phyloP scores from a whole-genome alignment of 1,284 basidiomycete genomes.

The Termitomyces sp. region DNA sequence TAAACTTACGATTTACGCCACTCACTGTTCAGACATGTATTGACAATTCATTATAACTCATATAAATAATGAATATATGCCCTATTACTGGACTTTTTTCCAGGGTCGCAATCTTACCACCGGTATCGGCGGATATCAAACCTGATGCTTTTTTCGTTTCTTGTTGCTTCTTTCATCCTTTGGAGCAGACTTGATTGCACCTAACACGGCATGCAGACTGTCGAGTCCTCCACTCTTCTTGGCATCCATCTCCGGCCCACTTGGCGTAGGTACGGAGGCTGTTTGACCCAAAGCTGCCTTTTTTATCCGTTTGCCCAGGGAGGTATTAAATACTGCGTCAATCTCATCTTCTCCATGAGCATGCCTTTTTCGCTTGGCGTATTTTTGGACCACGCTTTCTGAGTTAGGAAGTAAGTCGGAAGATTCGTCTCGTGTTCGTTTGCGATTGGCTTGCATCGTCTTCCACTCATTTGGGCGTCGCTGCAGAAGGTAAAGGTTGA shows the following conservation, averaged over 20 bases:
- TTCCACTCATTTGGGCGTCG: slow-evolving; percentile 83
- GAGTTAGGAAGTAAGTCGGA: slow-evolving; percentile 6
- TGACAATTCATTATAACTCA: neutral
- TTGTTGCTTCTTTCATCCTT: slow-evolving; percentile 13
- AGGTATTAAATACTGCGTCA: slow-evolving; percentile 59
- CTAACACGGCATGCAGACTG: slow-evolving; percentile 18
- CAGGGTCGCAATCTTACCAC: neutral
- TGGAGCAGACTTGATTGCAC: slow-evolving; percentile 24
- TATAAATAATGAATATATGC: neutral
- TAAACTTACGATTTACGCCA: neutral
- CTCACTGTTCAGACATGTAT: neutral
- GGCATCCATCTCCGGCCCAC: neutral
- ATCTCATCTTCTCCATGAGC: slow-evolving; percentile 53
- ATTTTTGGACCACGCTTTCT: slow-evolving; percentile 7
- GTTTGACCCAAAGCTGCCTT: slow-evolving; percentile 28
- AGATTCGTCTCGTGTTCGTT: slow-evolving; percentile 15
- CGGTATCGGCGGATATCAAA: neutral
- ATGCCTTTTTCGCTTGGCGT: slow-evolving; percentile 28
- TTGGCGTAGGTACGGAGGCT: slow-evolving; percentile 6
- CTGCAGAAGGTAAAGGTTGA: slow-evolving; percentile 76
- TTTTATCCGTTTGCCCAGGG: slow-evolving; percentile 53
- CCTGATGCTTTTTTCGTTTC: slow-evolving; percentile 5
- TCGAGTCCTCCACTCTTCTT: slow-evolving; percentile 5
- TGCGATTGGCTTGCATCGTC: slow-evolving; percentile 40
- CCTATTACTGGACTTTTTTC: neutral